Evolutionary conservation across 2,329 filamentous ascomycete genomes (phyloP), one percentile per base, ranked within the genome.

Genomic region (Didymella segeticola): DNA sequence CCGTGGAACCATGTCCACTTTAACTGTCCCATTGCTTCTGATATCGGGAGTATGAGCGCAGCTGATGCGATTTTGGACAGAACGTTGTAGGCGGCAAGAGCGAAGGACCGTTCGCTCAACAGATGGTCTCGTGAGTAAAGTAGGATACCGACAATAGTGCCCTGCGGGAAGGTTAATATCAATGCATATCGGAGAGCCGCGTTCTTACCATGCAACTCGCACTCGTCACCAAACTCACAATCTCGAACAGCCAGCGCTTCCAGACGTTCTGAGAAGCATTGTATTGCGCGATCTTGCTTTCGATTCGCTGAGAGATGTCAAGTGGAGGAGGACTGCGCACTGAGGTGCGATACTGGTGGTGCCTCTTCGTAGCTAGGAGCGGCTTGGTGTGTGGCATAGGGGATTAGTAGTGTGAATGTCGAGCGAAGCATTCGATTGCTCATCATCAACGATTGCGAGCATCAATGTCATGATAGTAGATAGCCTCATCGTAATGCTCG

Each of bases 101-200:
- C 64, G 22, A 72, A 53, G 0, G 71, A 67, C 70, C 73, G 75
- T 12, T 71, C 54, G 1, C 66, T 62, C 22, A 75, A 50, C 1
- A 8, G 43, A 14, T 67, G 51, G 15, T 69, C 59, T 41, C 74
- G 53, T 14, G 70, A 68, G 5, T 48, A 47, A 5, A 62, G 38
- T 5, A 78, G 57, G 10, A 76, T 60, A 3, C 56, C 62, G 15
- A 77, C 57, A 8, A 77, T 77, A 4, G 63, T 64, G 5, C 52
- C 47, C 54, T 23, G 8, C 10, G 6, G 5, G 6, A 4, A 27
- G 3, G 4, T 41, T n/a, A 27, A 25, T 19, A 11, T 29, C 14
- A 12, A 29, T 5, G 5, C 3, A 11, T 29, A 12, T 12, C 3
- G 27, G 14, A 12, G 5, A 7, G 27, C 5, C 10, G 27, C 5